A percentile compares a stretch with the other conserved stretches of the same genome.
These are phyloP conservation scores for Suillus subalutaceus DNA, from an alignment of 768 basidiomycete genomes.

Conservation along the genomic window DNA sequence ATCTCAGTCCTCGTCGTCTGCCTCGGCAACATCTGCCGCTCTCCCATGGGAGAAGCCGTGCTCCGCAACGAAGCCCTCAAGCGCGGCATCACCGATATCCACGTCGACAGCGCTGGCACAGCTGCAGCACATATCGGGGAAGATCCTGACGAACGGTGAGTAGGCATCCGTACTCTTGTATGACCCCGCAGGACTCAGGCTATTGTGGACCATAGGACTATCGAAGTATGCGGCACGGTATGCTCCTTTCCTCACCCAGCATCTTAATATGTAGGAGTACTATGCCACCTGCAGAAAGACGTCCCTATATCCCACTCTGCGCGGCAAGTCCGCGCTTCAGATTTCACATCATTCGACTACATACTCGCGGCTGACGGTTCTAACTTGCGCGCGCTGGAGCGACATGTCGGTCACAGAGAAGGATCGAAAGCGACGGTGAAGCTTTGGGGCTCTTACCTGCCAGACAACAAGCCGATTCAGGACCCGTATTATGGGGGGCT, in stretches of 20 bases:
- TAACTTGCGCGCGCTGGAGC: slow-evolving; percentile 65
- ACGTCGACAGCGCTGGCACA: slow-evolving; percentile 85
- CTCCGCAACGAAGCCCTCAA: slow-evolving; percentile 67
- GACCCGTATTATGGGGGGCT: slow-evolving; percentile 86
- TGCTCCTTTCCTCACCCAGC: slow-evolving; percentile 1
- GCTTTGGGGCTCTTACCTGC: slow-evolving; percentile 79
- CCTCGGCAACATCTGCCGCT: slow-evolving; percentile 85
- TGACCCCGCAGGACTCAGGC: background rate
- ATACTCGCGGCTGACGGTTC: slow-evolving; percentile 84
- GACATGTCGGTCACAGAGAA: background rate
- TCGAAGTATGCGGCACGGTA: slow-evolving; percentile 73
- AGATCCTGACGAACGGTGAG: slow-evolving; percentile 79
- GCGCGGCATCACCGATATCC: slow-evolving; percentile 60
- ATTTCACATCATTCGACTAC: slow-evolving; percentile 78
- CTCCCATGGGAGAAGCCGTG: slow-evolving; percentile 92
- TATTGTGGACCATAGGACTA: slow-evolving; percentile 50
- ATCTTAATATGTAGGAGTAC: background rate
- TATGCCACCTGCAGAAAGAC: slow-evolving; percentile 51
- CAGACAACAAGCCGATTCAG: slow-evolving; percentile 65
- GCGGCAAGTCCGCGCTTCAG: slow-evolving; percentile 62
- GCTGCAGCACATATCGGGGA: slow-evolving; percentile 84
- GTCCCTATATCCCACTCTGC: slow-evolving; percentile 73
- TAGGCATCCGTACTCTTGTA: background rate
- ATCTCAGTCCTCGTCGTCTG: slow-evolving; percentile 76
- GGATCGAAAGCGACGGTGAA: slow-evolving; percentile 62